These are phyloP conservation scores for Fimicolochytrium jonesii DNA, from an alignment of 192 early-diverging fungal species.

Conservation along the genomic window DNA sequence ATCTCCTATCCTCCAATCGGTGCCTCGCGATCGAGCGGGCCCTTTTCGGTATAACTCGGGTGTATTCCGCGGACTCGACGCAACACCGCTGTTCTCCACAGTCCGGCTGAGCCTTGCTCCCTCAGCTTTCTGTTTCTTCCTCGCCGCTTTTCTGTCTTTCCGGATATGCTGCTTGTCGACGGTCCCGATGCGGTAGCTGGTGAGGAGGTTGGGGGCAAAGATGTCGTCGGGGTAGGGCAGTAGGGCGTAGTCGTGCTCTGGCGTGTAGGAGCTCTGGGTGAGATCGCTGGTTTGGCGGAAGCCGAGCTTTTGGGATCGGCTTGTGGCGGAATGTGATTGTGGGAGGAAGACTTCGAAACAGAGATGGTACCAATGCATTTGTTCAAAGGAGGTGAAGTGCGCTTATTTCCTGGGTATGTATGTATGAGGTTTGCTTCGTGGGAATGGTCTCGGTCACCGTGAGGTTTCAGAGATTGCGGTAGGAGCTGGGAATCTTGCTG, in stretches of 20 bases:
- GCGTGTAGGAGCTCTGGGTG: neutral
- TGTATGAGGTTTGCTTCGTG: no score
- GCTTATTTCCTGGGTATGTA: no score
- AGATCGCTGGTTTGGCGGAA: neutral
- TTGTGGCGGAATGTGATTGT: neutral
- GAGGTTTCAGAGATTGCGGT: no score
- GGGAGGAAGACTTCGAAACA: slow-evolving; percentile 20
- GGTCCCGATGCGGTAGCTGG: slow-evolving; percentile 17
- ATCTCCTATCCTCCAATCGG: slow-evolving; percentile 19
- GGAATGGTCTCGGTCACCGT: no score
- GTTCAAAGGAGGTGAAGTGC: neutral
- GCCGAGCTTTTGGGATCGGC: no score
- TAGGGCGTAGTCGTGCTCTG: no score
- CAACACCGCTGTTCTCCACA: no score
- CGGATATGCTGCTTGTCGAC: neutral
- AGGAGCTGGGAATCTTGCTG: no score
- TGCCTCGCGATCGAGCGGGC: no score
- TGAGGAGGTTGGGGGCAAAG: slow-evolving; percentile 9
- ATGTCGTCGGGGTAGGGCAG: slow-evolving; percentile 13
- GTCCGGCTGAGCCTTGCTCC: no score
- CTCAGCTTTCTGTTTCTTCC: neutral
- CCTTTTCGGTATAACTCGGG: neutral
- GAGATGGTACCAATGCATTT: slow-evolving; percentile 18
- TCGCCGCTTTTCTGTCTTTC: neutral
- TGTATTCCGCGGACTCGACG: neutral